phyloP scores from a whole-genome alignment of 768 basidiomycete species.

The Phanerochaete carnosa region DNA sequence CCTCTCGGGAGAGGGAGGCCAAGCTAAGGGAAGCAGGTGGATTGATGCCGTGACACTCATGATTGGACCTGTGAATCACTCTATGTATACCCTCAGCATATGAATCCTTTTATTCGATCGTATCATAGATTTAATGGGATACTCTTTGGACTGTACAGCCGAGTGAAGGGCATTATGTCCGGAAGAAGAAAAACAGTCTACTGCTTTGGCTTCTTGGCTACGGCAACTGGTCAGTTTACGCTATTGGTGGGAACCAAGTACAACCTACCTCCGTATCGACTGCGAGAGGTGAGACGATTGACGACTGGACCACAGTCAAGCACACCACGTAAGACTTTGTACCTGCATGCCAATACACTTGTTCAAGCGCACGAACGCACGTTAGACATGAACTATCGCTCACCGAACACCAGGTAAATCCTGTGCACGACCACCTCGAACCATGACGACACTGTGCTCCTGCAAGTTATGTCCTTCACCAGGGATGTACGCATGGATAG shows the following conservation, averaged over 20 bases:
- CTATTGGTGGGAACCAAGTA: conserved; percentile 3
- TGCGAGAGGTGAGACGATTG: conserved; percentile 74
- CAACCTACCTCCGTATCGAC: conserved; percentile 84
- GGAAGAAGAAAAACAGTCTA: conserved; percentile 6
- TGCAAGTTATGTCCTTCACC: conserved; percentile 98
- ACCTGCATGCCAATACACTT: conserved; percentile 47
- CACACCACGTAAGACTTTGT: conserved; percentile 92
- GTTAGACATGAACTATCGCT: not conserved
- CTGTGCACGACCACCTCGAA: conserved; percentile 94
- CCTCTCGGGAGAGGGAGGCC: conserved; percentile 60
- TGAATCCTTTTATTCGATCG: not conserved
- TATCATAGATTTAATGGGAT: not conserved
- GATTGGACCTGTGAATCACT: not conserved
- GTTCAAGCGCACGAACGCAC: not conserved
- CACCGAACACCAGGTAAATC: conserved; percentile 98
- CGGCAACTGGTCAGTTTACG: not conserved
- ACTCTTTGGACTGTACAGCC: not conserved
- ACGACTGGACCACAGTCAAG: conserved; percentile 90
- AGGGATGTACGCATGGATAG: conserved; percentile 89
- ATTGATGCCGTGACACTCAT: conserved; percentile 29
- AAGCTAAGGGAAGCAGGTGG: conserved; percentile 63
- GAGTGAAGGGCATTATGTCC: not conserved
- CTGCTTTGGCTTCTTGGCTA: conserved; percentile 88
- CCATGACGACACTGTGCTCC: conserved; percentile 93
- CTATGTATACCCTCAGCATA: not conserved